A percentile compares a stretch with the other conserved stretches of the same genome.
These are phyloP conservation scores for Cutaneotrichosporon sp. DNA, from an alignment of 1,284 basidiomycete genomes.

Conservation along the genomic window DNA sequence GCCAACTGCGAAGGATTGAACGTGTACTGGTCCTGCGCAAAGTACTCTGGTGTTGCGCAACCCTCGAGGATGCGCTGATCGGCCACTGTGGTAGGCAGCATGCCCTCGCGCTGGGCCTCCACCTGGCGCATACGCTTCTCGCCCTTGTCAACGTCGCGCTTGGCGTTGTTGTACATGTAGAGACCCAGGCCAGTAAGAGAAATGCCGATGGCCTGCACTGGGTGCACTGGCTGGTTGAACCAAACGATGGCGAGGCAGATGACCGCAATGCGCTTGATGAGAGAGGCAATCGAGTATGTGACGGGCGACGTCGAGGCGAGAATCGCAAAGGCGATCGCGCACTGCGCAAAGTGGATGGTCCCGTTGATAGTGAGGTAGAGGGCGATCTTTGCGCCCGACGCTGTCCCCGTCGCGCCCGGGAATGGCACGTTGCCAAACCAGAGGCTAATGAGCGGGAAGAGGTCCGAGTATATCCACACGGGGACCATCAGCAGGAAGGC, in stretches of 20 bases:
- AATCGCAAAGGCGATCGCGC: conserved; percentile 94
- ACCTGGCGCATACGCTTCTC: conserved; percentile 79
- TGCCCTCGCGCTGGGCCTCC: conserved; percentile 57
- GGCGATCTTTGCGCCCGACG: conserved; percentile 32
- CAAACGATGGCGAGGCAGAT: conserved; percentile 96
- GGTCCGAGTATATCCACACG: conserved; percentile 83
- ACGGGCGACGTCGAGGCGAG: conserved; percentile 94
- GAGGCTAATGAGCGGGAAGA: conserved; percentile 58
- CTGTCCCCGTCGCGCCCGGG: not conserved
- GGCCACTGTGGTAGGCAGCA: conserved; percentile 37
- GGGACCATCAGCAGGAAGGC: conserved; percentile 93
- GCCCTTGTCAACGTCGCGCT: conserved; percentile 84
- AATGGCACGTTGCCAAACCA: conserved; percentile 22
- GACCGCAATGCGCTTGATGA: conserved; percentile 96
- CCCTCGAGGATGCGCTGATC: conserved; percentile 40
- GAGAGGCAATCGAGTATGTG: conserved; percentile 95
- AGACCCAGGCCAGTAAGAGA: conserved; percentile 81
- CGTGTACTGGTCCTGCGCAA: not conserved
- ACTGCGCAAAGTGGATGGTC: conserved; percentile 92
- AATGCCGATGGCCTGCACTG: conserved; percentile 81
- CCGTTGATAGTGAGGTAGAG: conserved; percentile 88
- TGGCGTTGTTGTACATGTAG: conserved; percentile 94
- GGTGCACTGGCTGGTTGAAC: conserved; percentile 85
- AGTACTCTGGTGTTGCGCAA: not conserved
- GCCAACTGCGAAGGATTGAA: not conserved